A percentile compares a stretch with the other conserved stretches of the same genome.
phyloP scores from a whole-genome alignment of 2,329 filamentous ascomycete genomes.

The Trichoderma sp. region DNA sequence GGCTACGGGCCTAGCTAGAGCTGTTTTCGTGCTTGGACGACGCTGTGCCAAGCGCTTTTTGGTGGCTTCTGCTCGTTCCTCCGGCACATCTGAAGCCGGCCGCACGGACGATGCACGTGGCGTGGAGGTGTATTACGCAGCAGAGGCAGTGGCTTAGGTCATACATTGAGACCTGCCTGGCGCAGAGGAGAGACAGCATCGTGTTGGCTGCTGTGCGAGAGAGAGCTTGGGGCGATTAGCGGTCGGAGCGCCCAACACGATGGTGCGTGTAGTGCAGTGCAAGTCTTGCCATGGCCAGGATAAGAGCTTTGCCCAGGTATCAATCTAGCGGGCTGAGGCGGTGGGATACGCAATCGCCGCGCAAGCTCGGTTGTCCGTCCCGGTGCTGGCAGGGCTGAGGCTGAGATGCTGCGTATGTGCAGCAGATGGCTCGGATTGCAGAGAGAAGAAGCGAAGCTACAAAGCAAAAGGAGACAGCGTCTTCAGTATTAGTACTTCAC shows the following conservation, averaged over 20 bases:
- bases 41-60: neutral
- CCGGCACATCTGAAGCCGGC: slow-evolving; percentile 11
- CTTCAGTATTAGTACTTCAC: neutral
- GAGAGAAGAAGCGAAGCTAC: neutral
- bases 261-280: too few relatives aligned
- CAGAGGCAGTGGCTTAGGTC: neutral
- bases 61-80: neutral
- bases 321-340: neutral
- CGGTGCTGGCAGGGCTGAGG: neutral
- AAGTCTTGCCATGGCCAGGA: neutral
- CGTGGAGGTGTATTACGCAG: neutral
- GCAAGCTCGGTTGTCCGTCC: neutral
- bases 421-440: too few relatives aligned
- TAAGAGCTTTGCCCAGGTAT: neutral
- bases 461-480: neutral
- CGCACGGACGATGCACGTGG: neutral
- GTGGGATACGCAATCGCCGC: slow-evolving; percentile 14
- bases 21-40: neutral
- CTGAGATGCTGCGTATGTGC: neutral
- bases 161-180: neutral
- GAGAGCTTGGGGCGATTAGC: neutral
- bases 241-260: neutral
- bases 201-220: neutral
- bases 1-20: neutral
- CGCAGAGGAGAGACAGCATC: neutral